Evolutionary conservation across 495 filamentous ascomycete genomes (phyloP), one percentile per base, ranked within the genome.

Genomic region (Glutinoglossum americanum): DNA sequence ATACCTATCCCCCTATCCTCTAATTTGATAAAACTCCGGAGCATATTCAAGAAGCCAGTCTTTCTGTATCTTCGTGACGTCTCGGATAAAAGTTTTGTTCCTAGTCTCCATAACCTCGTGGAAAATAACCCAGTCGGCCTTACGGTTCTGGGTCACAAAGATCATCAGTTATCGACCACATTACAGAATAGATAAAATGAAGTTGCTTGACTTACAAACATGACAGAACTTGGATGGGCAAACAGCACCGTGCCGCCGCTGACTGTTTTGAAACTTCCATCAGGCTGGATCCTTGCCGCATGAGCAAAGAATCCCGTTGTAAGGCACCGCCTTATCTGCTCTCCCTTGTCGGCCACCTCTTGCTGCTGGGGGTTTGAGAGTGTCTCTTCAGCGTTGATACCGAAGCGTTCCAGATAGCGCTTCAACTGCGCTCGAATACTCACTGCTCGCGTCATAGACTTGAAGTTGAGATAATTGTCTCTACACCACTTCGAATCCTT

Each of bases 121-220:
- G 65, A 97, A 98, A 45, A 98, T 80, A 10, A 98, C 89, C 92
- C 92, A 98, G 62, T 97, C 90, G 19, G 86, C 88, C 73, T 94
- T 96, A 48, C 92, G 80, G 70, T 96, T 94, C 79, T 82, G 60
- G 41, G 60, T 56, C 32, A 1, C 17, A 37, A 60, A 35, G 64
- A 60, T 66, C 55, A 70, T 64, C 49, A 61, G 37, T 39, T 26
- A 4, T n/a, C 11, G 51, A 8, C 48, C 21, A 8, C 21, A 13
- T 11, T 1, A 21, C 17, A 44, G 26, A 0, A 59, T 28, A 28
- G 11, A 47, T 0, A 13, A 49, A 10, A 45, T 39, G 28, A 9
- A 26, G 39, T 19, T 23, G 49, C 2, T 48, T 23, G 35, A 78
- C 79, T 70, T 66, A 82, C 79, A 75, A 97, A 97, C 83, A 98